A percentile compares a stretch with the other conserved stretches of the same genome.
These are phyloP conservation scores for Ceratocystis huliohia DNA, from an alignment of 2,329 filamentous ascomycete species.

Conservation along the genomic window DNA sequence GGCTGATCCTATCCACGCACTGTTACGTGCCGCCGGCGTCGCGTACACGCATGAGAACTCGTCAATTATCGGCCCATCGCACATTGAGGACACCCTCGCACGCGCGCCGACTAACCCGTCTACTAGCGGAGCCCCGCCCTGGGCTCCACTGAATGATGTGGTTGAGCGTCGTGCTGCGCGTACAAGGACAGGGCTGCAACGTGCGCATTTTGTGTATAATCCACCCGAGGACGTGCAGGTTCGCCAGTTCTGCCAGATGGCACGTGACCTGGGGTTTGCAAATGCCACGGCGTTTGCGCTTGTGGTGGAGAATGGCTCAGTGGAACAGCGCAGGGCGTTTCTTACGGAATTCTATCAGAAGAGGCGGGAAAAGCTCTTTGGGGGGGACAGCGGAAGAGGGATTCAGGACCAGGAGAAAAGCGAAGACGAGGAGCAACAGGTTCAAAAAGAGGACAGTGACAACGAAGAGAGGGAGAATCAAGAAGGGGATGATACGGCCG, in stretches of 20 bases:
- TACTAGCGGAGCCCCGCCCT: slow-evolving; percentile 32
- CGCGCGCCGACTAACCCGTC: slow-evolving; percentile 52
- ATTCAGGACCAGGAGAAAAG: slow-evolving; percentile 12
- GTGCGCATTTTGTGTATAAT: slow-evolving; percentile 41
- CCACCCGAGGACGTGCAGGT: slow-evolving; percentile 62
- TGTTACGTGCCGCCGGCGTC: slow-evolving; percentile 75
- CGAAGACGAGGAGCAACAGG: slow-evolving; percentile 10
- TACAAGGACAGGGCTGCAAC: slow-evolving; percentile 23
- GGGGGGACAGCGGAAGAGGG: slow-evolving; percentile 18
- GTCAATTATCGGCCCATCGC: slow-evolving; percentile 85
- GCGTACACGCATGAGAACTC: slow-evolving; percentile 95
- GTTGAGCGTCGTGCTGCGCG: slow-evolving; percentile 25
- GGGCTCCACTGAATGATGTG: slow-evolving; percentile 21
- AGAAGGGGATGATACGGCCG: neutral
- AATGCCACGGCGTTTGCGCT: slow-evolving; percentile 75
- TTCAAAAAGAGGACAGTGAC: neutral
- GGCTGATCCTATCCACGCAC: slow-evolving; percentile 73
- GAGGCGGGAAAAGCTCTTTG: slow-evolving; percentile 42
- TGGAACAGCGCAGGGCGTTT: slow-evolving; percentile 64
- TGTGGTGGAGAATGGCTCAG: slow-evolving; percentile 80
- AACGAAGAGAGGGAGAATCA: neutral
- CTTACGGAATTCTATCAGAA: slow-evolving; percentile 68
- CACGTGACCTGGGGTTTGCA: slow-evolving; percentile 60
- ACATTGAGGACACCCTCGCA: slow-evolving; percentile 75
- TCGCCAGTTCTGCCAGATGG: slow-evolving; percentile 87